Conservation (phyloP, 495 filamentous ascomycete species). For the Annulohypoxylon bovei region DNA sequence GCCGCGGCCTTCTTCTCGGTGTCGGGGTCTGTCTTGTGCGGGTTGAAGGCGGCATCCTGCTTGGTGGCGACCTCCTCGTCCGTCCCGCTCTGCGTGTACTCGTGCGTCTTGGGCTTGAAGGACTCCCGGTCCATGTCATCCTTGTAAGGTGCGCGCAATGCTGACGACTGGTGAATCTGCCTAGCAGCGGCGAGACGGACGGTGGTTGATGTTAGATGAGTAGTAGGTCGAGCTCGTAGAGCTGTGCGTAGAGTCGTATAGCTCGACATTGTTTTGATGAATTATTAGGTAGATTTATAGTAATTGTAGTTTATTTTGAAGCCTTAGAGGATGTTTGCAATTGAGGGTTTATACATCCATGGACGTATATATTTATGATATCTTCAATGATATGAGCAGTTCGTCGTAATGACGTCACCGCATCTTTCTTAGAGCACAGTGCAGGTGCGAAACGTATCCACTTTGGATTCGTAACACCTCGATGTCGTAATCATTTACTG, state of each 20-base stretch:
- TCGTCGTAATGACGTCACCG: conserved; percentile 39
- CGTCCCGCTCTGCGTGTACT: conserved; percentile 50
- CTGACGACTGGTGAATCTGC: conserved; percentile 41
- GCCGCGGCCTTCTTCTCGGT: conserved; percentile 41
- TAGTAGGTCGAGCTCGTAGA: conserved; percentile 26
- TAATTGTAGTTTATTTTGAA: neutral
- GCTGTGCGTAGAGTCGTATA: conserved; percentile 35
- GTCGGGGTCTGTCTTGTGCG: conserved; percentile 53
- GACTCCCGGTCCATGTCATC: conserved; percentile 55
- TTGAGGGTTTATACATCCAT: neutral
- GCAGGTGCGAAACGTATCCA: conserved; percentile 7
- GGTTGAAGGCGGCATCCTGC: conserved; percentile 53
- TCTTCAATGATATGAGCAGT: conserved; percentile 12
- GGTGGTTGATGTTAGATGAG: conserved; percentile 14
- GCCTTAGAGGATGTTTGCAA: neutral
- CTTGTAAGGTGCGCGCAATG: conserved; percentile 44
- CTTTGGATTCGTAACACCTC: conserved; percentile 5
- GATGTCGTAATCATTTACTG: neutral
- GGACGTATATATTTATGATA: neutral
- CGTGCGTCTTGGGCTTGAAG: conserved; percentile 51
- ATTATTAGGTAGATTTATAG: neutral
- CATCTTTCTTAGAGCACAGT: neutral
- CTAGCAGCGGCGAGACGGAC: conserved; percentile 17
- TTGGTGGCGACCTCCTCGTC: conserved; percentile 52
- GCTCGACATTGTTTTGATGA: conserved; percentile 22